Base-by-base conservation (phyloP, 345 rosid species). In the Eucalyptus victrix region DNA sequence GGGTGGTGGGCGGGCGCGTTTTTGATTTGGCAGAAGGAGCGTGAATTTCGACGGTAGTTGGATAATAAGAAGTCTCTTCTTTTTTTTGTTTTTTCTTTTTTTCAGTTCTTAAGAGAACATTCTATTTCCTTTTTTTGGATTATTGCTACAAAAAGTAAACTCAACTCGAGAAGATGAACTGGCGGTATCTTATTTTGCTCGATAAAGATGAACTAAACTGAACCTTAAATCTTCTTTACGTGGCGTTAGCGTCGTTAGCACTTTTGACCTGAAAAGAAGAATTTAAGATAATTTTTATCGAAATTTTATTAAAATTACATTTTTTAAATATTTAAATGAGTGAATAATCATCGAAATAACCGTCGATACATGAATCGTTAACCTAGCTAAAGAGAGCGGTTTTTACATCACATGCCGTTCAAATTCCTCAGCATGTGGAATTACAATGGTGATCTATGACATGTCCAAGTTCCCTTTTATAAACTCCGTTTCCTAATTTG, bases 291-390 rank as follows among this genome's bases (percentile, higher is more conserved):
- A 21, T 76, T 40, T 0, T 40, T 7, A 21, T 21, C 2, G 1
- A 4, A 65, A n/a, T 2, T 65, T 65, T 0, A 4, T 65, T n/a
- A n/a, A 30, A 6, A 32, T 0, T 8, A 4, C 10, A 15, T 4
- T 65, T 15, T 0, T 15, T 76, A 76, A 76, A 21, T 0, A 2
- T 6, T 5, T 40, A 53, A 53, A 53, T 53, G 10, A 4, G 1
- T 53, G 0, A 21, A 76, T 76, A 0, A 6, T 12, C 8, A 23
- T 19, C 0, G 2, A 2, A 37, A 72, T 19, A 40, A 5, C 16
- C 3, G 0, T 21, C 0, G 5, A 76, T 11, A 76, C 0, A 0
- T 6, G 2, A 69, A 69, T 37, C 0, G 24, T 69, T 32, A 8
- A 37, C 12, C 80, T 4, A 8, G 11, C 37, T n/a, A 69, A 69